Base-by-base conservation (phyloP, 768 basidiomycete genomes). In the Tephrocybe sp. region DNA sequence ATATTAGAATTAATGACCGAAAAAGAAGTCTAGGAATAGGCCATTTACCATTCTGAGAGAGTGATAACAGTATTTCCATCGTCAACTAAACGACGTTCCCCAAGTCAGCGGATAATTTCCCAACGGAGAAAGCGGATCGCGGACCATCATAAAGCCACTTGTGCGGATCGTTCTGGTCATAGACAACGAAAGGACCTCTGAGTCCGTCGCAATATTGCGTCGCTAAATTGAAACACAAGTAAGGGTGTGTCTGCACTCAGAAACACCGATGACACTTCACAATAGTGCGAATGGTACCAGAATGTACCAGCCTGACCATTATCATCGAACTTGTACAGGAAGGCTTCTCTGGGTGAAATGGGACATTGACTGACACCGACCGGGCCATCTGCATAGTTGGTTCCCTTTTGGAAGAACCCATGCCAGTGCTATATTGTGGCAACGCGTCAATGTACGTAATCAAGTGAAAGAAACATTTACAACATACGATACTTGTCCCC, bases 401-500 rank as follows among this genome's bases (percentile, higher is more conserved):
- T 65, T 16, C 61, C 61, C 13, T 40, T 51, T 47, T 69, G 66
- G 51, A 66, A 63, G 9, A 73, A 51, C 8, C 67, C 69, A 47
- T 71, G 67, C 64, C 65, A 71, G 49, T 70, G 65, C 66, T 68
- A 36, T 8, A 28, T 15, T 11, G 16, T 27, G 19, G 9, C 22
- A 1, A 15, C 5, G n/a, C 3, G 31, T 30, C 45, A 13, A 26
- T 28, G 1, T 26, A 44, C 21, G 24, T 1, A 1, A 15, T 1
- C 24, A 9, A n/a, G 19, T 9, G 11, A 19, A 5, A 44, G 49
- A 31, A 12, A 22, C 1, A 31, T 30, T 19, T 18, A 18, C 24
- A n/a, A 38, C 69, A 37, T 60, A 75, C 74, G 42, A 76, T 62
- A 8, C 72, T 73, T 5, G 74, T 76, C 19, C 63, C 67, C n/a